Base-by-base conservation (phyloP, 2,329 filamentous ascomycete genomes). In the Sporothrix globosa region DNA sequence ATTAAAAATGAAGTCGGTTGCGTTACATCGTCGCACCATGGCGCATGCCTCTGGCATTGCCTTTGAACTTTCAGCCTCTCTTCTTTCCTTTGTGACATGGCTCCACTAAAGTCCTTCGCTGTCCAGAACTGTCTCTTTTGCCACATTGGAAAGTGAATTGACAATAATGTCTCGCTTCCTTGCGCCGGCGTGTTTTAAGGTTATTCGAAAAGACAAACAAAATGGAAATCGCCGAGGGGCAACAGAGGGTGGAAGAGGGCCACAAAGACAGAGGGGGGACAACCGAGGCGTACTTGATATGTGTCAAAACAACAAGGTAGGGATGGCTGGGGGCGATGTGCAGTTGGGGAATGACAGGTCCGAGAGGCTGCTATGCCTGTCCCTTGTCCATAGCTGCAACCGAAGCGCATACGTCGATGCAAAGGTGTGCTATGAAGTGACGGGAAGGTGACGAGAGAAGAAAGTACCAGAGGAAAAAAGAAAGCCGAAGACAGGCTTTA, bases 21-120 rank as follows among this genome's bases (percentile, higher is more conserved):
- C 30, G 63, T 67, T 67, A 67, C 63, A 67, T 67, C 63, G 63
- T n/a, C 27, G 46, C 63, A 39, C 46, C 17, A 13, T 65, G 46
- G 61, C 44, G 61, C 46, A 30, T 53, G 39, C 24, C 46, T 52
- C 46, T 52, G 30, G 34, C 30, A 34, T 7, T 10, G n/a, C 46
- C n/a, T 34, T 4, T 21, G 21, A 10, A 3, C 14, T 50, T 17
- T 24, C 30, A 24, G 27, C 46, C n/a, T 41, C 48, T 53, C 39
- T 50, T 39, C 46, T 67, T 53, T 53, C 27, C 19, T 41, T 39
- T 53, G 34, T 14, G 13, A 14, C 14, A 41, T 2, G 14, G 9
- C 41, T 44, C 14, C 41, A 17, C 41, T 2, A 14, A 2, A n/a
- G 21, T 39, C 63, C 63, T 19, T 52, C n/a, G 61, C 48, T 63